Evolutionary conservation across 2,329 filamentous ascomycete species (phyloP), one percentile per base, ranked within the genome.

Genomic region (Metarhizium anisopliae): DNA sequence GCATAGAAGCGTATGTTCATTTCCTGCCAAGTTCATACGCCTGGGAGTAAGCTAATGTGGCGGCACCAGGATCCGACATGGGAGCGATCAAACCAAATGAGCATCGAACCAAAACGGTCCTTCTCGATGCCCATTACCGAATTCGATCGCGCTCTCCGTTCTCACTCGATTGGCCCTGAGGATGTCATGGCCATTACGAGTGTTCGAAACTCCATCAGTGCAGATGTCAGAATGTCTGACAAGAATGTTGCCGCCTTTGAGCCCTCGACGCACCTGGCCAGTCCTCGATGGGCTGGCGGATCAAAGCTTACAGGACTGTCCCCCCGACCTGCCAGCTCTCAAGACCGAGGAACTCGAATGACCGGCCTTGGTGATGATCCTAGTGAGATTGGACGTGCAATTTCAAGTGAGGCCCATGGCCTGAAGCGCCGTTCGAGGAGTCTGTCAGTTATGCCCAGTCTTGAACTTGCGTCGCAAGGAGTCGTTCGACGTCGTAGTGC

Each of bases 281-380:
- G 62, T 38, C 60, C 64, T 3, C 59, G 59, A 20, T 65, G 59
- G 59, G 60, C 58, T 13, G 62, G 71, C 11, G 72, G 70, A 56
- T 68, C 67, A 11, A 77, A 77, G 56, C 72, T 79, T 59, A 73
- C 72, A 2, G 83, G 83, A 0, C 70, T 86, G 49, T 82, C 81
- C 2, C 83, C 83, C 0, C 74, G 83, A 42, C 83, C 83, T 20
- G 81, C 79, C n/a, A 85, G 82, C 62, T 76, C 75, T 6, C 81
- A 84, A 47, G 81, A 74, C 6, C 76, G 78, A 40, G 75, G 73
- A 25, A 77, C 71, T 49, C 70, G 68, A 29, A 61, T 70, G 52
- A 62, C 70, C 10, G 63, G 65, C 25, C 67, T 64, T 3, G 67
- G 72, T 14, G 72, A 77, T 1, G 74, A 80, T 56, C 74, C 77